Evolutionary conservation across 495 filamentous ascomycete species (phyloP).

Genomic region (Terfezia boudieri): DNA sequence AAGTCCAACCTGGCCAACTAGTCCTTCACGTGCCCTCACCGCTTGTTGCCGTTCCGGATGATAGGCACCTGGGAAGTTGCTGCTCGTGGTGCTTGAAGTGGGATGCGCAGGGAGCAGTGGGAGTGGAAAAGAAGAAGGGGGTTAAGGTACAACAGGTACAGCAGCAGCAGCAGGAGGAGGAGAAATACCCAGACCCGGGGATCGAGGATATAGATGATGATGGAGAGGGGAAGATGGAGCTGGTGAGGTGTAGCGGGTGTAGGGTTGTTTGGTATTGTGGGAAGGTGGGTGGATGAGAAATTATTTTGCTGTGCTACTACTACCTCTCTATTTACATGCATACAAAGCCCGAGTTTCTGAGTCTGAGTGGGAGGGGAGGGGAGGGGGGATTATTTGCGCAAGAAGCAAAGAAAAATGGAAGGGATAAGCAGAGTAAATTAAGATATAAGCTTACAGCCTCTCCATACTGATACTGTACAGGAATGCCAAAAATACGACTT

Average conservation of each 20-base stretch:
- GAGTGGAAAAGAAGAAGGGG: not conserved
- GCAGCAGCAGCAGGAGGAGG: no score
- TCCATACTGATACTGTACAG: constrained; percentile 18
- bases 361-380: no score
- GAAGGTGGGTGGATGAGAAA: constrained; percentile 26
- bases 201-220: no score
- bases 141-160: no score
- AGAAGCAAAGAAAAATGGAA: not conserved
- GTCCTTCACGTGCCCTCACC: constrained; percentile 7
- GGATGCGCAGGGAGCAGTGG: not conserved
- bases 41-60: constrained; percentile 13
- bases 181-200: no score
- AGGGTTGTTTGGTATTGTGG: constrained; percentile 41
- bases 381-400: no score
- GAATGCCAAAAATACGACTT: constrained; percentile 39
- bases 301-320: no score
- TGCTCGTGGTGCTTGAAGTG: constrained; percentile 8
- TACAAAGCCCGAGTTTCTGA: no score
- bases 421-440: constrained; percentile 6
- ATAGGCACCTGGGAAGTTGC: constrained; percentile 9
- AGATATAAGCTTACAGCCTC: no score
- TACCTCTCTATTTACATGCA: no score
- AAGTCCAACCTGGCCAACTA: not conserved
- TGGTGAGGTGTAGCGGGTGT: constrained; percentile 40
- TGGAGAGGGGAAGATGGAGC: constrained; percentile 5